phyloP scores from a whole-genome alignment of 495 filamentous ascomycete genomes.

The Hyphodiscus hymeniophilus region DNA sequence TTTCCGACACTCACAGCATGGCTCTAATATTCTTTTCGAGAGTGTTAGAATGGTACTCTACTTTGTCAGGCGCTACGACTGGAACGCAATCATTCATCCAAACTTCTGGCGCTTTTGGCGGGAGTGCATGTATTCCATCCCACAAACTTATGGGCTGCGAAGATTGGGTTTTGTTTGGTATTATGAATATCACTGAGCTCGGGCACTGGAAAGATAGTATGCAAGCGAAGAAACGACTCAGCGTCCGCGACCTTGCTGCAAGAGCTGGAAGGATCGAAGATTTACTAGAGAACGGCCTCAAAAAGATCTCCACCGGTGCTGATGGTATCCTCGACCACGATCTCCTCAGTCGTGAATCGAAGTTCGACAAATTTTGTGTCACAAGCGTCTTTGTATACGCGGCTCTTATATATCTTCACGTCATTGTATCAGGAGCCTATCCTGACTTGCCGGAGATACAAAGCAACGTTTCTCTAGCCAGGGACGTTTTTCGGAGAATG shows the following conservation, averaged over 20 bases:
- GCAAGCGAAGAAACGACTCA: not conserved
- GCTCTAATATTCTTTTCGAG: not conserved
- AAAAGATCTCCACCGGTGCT: not conserved
- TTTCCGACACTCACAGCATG: not conserved
- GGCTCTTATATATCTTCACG: conserved; percentile 8
- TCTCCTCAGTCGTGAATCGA: not conserved
- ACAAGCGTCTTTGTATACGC: not conserved
- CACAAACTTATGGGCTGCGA: not conserved
- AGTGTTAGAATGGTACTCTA: not conserved
- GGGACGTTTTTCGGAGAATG: conserved; percentile 6
- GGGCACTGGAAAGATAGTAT: not conserved
- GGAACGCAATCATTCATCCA: not conserved
- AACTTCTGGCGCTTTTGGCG: not conserved
- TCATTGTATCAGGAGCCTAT: conserved; percentile 5
- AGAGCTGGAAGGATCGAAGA: not conserved
- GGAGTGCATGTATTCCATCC: not conserved
- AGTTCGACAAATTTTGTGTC: too few species aligned
- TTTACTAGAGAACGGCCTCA: not conserved
- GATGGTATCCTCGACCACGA: not conserved
- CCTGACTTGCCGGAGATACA: conserved; percentile 9
- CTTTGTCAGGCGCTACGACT: not conserved
- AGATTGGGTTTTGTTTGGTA: not conserved
- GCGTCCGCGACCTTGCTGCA: not conserved
- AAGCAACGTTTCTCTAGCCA: not conserved
- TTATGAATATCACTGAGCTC: not conserved